Conservation (phyloP, 1,284 basidiomycete genomes). For the Leccinum pallidistipes region DNA sequence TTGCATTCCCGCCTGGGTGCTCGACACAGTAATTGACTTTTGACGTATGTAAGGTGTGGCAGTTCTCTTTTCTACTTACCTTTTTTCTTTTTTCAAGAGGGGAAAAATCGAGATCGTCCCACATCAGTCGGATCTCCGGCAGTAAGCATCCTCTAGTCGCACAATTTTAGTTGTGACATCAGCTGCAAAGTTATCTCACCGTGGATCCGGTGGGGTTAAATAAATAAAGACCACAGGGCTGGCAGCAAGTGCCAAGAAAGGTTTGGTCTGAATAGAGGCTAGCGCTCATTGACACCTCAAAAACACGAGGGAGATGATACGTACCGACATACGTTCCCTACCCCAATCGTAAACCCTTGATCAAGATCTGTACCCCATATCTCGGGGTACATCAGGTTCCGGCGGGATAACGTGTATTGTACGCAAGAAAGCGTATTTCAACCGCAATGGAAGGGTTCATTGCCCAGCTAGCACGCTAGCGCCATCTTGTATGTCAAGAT, state of each 20-base stretch:
- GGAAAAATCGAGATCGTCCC: not conserved
- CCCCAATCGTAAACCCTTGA: conserved; percentile 7
- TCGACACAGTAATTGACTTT: not conserved
- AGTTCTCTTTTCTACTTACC: not conserved
- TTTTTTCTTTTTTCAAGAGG: not conserved
- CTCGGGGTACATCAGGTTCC: conserved; percentile 11
- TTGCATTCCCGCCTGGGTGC: not conserved
- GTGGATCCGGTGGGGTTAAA: conserved; percentile 8
- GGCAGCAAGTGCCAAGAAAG: conserved; percentile 12
- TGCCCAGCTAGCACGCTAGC: conserved; percentile 5
- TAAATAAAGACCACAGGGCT: conserved; percentile 3
- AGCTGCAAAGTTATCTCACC: conserved; percentile 8
- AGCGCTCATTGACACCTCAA: conserved; percentile 3
- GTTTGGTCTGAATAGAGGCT: conserved; percentile 15
- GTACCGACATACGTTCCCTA: conserved; percentile 2
- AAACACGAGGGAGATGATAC: conserved; percentile 11
- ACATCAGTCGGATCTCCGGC: not conserved
- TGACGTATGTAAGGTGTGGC: not conserved
- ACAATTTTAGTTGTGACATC: conserved; percentile 29
- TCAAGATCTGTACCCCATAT: conserved; percentile 26
- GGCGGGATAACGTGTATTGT: conserved; percentile 10
- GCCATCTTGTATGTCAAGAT: conserved; percentile 1
- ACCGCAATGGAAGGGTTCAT: conserved; percentile 18
- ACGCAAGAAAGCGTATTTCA: conserved; percentile 9
- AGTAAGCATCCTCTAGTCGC: conserved; percentile 7